phyloP scores from a whole-genome alignment of 306 rosid species.

The Urtica urens region DNA sequence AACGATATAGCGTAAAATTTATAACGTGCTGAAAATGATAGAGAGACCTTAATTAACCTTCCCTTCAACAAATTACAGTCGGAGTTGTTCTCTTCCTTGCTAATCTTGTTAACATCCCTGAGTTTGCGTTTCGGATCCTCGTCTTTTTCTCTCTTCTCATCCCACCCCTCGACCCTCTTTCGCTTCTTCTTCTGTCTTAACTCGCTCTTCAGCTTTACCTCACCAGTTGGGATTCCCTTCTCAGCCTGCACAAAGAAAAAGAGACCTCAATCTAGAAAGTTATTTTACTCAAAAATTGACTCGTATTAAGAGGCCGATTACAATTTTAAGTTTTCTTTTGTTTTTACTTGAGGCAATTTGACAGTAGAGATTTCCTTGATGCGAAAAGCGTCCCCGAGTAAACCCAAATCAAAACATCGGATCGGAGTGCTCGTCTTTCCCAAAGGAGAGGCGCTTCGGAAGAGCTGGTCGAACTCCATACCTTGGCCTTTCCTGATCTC shows the following conservation, averaged over 20 bases:
- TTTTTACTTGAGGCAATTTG: slow-evolving; percentile 19
- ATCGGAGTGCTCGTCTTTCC: slow-evolving; percentile 6
- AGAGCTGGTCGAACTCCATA: slow-evolving; percentile 27
- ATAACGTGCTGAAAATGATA: neutral
- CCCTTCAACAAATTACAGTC: slow-evolving; percentile 9
- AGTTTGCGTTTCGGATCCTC: slow-evolving; percentile 14
- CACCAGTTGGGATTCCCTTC: slow-evolving; percentile 16
- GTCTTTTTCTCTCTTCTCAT: slow-evolving; percentile 9
- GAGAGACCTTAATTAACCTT: slow-evolving; percentile 11
- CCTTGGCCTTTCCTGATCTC: slow-evolving; percentile 29
- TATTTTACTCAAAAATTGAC: no score
- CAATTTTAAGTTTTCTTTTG: neutral
- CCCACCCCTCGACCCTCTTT: slow-evolving; percentile 11
- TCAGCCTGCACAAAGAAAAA: slow-evolving; percentile 18
- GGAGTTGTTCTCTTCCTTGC: neutral
- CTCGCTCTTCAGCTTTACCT: slow-evolving; percentile 10
- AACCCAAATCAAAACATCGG: slow-evolving; percentile 17
- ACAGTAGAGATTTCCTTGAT: slow-evolving; percentile 22
- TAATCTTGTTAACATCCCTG: neutral
- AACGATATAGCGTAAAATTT: neutral
- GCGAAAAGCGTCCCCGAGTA: slow-evolving; percentile 17
- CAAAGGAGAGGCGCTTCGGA: neutral
- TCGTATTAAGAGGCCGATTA: neutral
- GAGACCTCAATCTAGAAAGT: no score
- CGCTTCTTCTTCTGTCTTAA: slow-evolving; percentile 14